Base-by-base conservation (phyloP, 2,329 filamentous ascomycete species). In the Pezicula carpinea region DNA sequence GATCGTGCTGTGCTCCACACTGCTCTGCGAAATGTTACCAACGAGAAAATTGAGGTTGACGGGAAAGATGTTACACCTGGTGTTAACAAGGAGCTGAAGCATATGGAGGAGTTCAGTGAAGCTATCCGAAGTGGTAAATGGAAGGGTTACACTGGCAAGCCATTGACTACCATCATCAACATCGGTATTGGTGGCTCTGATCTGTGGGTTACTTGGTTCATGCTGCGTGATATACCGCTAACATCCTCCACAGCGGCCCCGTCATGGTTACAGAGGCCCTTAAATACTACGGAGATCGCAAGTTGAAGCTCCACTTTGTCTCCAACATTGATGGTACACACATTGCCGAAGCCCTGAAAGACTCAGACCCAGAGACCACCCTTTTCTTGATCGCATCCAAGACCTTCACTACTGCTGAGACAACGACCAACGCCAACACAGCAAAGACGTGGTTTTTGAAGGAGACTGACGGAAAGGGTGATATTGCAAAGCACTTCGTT, bases 311-410 rank as follows among this genome's bases (percentile, higher is more conserved):
- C 39, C 92, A 97, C 79, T 99, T 99, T 63, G 93, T 99, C 59
- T 97, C 92, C 75, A 99, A 99, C 80, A 97, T 99, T 66, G 93
- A 99, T 67, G 93, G 93, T 58, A 99, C 93, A 46, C 93, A 99
- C 75, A 89, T 97, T 67, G 88, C 90, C 40, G 93, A 99, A 74
- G 91, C 93, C 43, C 81, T 97, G 51, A 85, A 82, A 65, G 73
- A 83, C 61, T 95, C 92, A 7, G 83, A 99, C 69, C 92, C 92
- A 41, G 93, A 99, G 76, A 96, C 92, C 40, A 96, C 93, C n/a
- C 86, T 99, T 55, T 97, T 99, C 85, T 80, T 99, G 59, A 82
- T 99, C 60, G 93, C 93, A 48, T 97, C 92, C 70, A 99, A 99
- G 85, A 99, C 93, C 54, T 99, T 99, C 73, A 99, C 93, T 54